Conservation (phyloP, 2,329 filamentous ascomycete species). For the Trichoderma citrinoviride region DNA sequence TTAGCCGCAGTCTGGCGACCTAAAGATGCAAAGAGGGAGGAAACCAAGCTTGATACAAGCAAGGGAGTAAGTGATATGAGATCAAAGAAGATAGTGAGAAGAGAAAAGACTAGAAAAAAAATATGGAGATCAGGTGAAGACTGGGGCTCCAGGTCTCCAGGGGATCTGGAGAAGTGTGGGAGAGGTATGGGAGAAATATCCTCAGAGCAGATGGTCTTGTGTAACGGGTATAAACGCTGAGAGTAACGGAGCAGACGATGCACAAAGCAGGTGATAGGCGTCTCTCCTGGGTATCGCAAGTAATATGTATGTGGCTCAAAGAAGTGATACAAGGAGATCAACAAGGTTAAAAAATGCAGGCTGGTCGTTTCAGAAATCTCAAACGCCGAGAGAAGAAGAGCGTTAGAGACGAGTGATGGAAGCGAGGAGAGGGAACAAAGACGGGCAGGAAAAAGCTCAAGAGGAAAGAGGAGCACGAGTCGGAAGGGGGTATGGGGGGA, state of each 20-base stretch:
- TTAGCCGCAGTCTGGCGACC: conserved; percentile 14
- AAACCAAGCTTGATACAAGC: neutral
- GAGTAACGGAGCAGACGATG: neutral
- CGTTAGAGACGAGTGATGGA: neutral
- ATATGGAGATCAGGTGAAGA: neutral
- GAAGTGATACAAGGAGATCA: conserved; percentile 13
- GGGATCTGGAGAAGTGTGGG: neutral
- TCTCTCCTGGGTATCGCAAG: neutral
- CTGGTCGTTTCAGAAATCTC: conserved; percentile 14
- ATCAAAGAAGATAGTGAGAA: neutral
- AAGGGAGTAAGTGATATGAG: neutral
- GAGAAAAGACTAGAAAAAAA: neutral
- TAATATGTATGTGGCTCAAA: conserved; percentile 1
- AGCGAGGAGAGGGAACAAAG: neutral
- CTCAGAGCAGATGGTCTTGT: neutral
- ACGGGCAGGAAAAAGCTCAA: conserved; percentile 1
- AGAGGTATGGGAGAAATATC: neutral
- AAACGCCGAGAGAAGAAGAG: conserved; percentile 5
- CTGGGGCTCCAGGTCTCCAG: conserved; percentile 9
- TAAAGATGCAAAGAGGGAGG: neutral
- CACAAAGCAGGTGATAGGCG: conserved; percentile 7
- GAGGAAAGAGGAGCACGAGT: conserved; percentile 3
- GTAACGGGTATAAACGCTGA: neutral
- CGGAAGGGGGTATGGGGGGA: conserved; percentile 2
- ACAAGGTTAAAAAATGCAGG: conserved; percentile 8